Evolutionary conservation across 2,329 filamentous ascomycete genomes (phyloP).

Genomic region (Mariannaea sp.): DNA sequence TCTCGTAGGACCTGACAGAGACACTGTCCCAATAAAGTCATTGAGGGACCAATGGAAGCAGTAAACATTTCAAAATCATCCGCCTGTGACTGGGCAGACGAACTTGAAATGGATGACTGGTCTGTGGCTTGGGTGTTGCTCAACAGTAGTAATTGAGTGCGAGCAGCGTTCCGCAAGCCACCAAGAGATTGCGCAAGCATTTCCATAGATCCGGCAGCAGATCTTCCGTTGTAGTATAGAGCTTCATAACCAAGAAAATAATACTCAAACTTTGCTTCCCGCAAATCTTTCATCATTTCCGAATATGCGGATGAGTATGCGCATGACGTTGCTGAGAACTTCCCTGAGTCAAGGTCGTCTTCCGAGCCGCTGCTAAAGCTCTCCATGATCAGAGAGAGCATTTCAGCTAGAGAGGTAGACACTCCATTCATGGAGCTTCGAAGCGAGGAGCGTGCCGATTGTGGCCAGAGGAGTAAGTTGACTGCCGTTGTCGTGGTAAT

Average conservation of each 20-base stretch:
- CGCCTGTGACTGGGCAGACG: slow-evolving; percentile 3
- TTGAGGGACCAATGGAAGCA: slow-evolving; percentile 21
- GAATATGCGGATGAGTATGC: slow-evolving; percentile 69
- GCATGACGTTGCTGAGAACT: slow-evolving; percentile 65
- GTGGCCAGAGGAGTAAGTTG: slow-evolving; percentile 77
- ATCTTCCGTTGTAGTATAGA: slow-evolving; percentile 77
- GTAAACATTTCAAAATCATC: slow-evolving; percentile 29
- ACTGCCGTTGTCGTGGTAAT: slow-evolving; percentile 71
- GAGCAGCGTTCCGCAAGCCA: slow-evolving; percentile 84
- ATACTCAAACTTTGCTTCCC: slow-evolving; percentile 88
- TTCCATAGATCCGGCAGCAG: slow-evolving; percentile 82
- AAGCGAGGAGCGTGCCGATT: slow-evolving; percentile 75
- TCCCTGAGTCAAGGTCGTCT: slow-evolving; percentile 69
- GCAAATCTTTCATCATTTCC: slow-evolving; percentile 75
- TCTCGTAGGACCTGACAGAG: slow-evolving; percentile 31
- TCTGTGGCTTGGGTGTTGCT: neutral
- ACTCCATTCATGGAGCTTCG: slow-evolving; percentile 72
- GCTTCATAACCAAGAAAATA: slow-evolving; percentile 79
- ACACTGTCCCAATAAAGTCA: slow-evolving; percentile 20
- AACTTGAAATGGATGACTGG: neutral
- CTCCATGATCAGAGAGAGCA: slow-evolving; percentile 79
- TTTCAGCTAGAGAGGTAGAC: slow-evolving; percentile 77
- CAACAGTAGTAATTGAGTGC: slow-evolving; percentile 72
- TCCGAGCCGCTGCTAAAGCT: slow-evolving; percentile 84
- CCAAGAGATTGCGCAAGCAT: slow-evolving; percentile 86